Evolutionary conservation across 768 basidiomycete genomes (phyloP), one percentile per base, ranked within the genome.

Genomic region (Agrocybe pediades): DNA sequence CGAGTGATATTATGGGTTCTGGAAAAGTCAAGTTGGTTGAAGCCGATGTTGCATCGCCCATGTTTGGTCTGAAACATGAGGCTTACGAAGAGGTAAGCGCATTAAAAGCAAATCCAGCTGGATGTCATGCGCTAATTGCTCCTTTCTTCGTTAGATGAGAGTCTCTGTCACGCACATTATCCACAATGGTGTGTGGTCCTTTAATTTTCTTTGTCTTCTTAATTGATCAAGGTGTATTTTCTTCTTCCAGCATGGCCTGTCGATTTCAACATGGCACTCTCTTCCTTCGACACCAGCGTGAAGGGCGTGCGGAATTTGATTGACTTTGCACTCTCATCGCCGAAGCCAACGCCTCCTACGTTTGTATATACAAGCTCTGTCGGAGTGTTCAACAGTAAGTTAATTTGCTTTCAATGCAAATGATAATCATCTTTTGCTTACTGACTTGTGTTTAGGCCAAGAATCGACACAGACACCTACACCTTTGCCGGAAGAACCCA

Each of bases 261-360:
- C 41, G 78, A 82, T 63, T 80, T 82, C 62, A 76, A 76, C 30
- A 64, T 79, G 1, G 66, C 70, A 9, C 62, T 78, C 23, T 63
- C 67, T 9, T 80, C 80, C 15, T 80, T 80, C 47, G 75, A 79
- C 43, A 58, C 69, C 7, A 72, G 74, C 52, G 64, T 81, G 44
- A 65, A 62, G 20, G 75, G 74, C 16, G 72, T 72, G 2, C 65
- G 74, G 24, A 71, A 71, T 58, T 62, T 79, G 9, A 62, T 79
- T 46, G 71, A 75, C 51, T 67, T 81, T 25, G 65, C 69, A 2
- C 65, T 71, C 1, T 56, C 60, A 3, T 74, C 72, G 9, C 58
- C 50, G 6, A 49, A 15, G 40, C 16, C n/a, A 9, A 3, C 8
- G 2, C 55, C 55, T 15, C 55, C 55, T 1, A 46, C 44, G 30